These are phyloP conservation scores for Vitis labrusca DNA, from an alignment of 164 flowering plant genomes.

Conservation along the genomic window DNA sequence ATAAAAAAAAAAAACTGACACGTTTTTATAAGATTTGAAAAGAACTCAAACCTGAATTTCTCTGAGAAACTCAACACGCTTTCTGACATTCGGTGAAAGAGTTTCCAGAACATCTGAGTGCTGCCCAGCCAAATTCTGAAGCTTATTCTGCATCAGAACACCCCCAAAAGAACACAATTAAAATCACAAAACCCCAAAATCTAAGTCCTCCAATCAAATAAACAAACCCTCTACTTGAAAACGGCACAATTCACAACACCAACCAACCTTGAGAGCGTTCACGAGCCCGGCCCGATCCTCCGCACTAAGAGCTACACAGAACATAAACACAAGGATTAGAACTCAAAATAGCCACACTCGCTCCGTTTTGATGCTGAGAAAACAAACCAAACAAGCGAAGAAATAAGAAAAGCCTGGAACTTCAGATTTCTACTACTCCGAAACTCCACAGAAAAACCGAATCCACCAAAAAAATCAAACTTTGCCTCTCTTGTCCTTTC, in stretches of 20 bases:
- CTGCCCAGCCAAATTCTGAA: slow-evolving; percentile 62
- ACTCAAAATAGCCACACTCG: too few species aligned
- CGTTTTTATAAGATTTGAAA: too few species aligned
- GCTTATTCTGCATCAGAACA: slow-evolving; percentile 47
- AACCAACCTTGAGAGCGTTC: slow-evolving; percentile 58
- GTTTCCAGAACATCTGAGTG: slow-evolving; percentile 56
- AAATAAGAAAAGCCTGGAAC: too few species aligned
- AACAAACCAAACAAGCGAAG: too few species aligned
- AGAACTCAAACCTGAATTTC: slow-evolving; percentile 56
- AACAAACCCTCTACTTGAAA: not conserved
- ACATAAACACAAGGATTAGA: too few species aligned
- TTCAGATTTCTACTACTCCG: too few species aligned
- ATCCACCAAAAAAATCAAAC: not conserved
- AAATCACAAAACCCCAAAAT: not conserved
- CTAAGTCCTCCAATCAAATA: not conserved
- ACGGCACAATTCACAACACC: not conserved
- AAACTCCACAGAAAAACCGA: slow-evolving; percentile 2
- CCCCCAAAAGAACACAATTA: not conserved
- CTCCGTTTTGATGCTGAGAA: too few species aligned
- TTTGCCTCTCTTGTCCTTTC: too few species aligned
- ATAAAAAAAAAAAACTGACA: too few species aligned
- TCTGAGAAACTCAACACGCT: slow-evolving; percentile 70
- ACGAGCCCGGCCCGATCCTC: slow-evolving; percentile 61
- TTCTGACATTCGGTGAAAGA: slow-evolving; percentile 56
- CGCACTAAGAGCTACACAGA: slow-evolving; percentile 44